Evolutionary conservation across 192 early-diverging fungal genomes (phyloP), one percentile per base, ranked within the genome.

Genomic region (Coemansia sp.): DNA sequence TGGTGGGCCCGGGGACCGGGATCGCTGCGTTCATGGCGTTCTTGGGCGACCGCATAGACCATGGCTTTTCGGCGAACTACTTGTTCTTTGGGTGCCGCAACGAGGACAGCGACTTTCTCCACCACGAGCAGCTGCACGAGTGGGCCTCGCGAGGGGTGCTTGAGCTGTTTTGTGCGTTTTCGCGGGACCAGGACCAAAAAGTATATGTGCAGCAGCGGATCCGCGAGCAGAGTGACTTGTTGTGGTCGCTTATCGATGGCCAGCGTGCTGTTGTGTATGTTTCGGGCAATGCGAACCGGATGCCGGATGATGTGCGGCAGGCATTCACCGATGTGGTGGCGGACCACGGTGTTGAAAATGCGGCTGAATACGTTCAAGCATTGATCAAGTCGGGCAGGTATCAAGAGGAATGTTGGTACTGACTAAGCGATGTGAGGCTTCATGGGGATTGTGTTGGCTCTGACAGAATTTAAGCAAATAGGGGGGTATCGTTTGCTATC

Each of bases 11-110:
- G 3, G 91, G 91, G 6, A 98, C 95, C 0, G 95, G 95, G 18
- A 82, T 99, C 21, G 95, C 97, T 8, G 91, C 95, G 0, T 94
- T 99, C 84, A 82, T 93, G 60, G 73, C 92, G 24, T 85, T 95
- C 43, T 55, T 94, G 14, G 71, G 87, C 40, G 67, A 82, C 9
- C 81, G 93, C 0, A 52, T 83, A 12, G 30, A 47, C 5, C 45
- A 73, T 29, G 78, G 72, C 24, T 35, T 54, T 27, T 32, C n/a
- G 1, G 42, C 85, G 25, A 94, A 92, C 56, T 61, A 86, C 1
- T 60, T 98, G 49, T 90, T 98, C 69, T 88, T 94, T 70, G 97
- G 97, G 14, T 91, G 86, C 54, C 85, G 97, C 28, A 73, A 87
- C 56, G 51, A 60, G 21, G 55, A 82, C 18, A 81, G 74, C 42